Evolutionary conservation across 129 eudicot species (phyloP).

Genomic region (Artemisia annua): DNA sequence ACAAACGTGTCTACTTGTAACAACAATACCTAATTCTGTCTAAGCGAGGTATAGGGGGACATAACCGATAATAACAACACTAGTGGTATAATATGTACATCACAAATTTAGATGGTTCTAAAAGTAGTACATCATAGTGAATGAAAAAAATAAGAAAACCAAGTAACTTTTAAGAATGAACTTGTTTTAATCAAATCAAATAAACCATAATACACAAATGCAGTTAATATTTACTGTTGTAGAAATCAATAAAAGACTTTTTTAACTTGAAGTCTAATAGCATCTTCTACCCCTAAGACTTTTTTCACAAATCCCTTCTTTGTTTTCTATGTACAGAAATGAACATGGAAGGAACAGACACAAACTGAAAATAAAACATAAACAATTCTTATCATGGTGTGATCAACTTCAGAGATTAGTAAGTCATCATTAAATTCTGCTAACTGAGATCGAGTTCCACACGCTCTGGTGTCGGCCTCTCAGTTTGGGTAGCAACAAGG

Average conservation of each 20-base stretch:
- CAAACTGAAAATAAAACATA: conserved; percentile 30
- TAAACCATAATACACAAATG: conserved; percentile 30
- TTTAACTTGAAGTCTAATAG: conserved; percentile 18
- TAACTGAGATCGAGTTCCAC: conserved; percentile 78
- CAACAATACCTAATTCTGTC: no score
- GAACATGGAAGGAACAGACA: conserved; percentile 34
- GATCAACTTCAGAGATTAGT: conserved; percentile 16
- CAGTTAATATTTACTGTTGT: conserved; percentile 33
- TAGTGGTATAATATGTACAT: no score
- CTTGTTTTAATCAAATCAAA: conserved; percentile 21
- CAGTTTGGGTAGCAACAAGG: conserved; percentile 60
- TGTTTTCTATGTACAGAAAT: conserved; percentile 39
- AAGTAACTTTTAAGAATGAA: not conserved
- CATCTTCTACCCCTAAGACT: conserved; percentile 26
- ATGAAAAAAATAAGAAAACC: not conserved
- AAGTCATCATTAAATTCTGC: conserved; percentile 23
- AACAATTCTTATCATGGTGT: conserved; percentile 14
- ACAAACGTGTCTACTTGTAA: no score
- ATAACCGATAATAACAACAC: no score
- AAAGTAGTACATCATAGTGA: not conserved
- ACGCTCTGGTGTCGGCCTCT: conserved; percentile 63
- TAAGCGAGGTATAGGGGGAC: no score
- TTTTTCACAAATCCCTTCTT: conserved; percentile 34
- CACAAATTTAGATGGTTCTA: not conserved
- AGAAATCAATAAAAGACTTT: conserved; percentile 27